Percentiles rank a stretch among this genome's conserved stretches.
These are phyloP conservation scores for Artemisia tridentata DNA, from an alignment of 129 eudicot genomes.

Conservation along the genomic window DNA sequence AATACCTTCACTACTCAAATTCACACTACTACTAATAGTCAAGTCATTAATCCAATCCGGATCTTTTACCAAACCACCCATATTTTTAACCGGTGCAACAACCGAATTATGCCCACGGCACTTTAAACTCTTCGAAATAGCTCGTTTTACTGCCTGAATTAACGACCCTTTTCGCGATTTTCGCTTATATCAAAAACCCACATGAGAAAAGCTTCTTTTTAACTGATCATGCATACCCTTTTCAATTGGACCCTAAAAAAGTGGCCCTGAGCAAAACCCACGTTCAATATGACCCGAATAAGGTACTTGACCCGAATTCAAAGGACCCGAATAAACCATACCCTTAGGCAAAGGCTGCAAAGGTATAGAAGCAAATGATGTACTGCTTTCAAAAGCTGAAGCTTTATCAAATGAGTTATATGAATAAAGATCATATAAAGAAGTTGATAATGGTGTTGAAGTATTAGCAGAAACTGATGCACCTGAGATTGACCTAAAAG, in stretches of 20 bases:
- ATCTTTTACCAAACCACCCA: slow-evolving; percentile 41
- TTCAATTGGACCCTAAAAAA: slow-evolving; percentile 78
- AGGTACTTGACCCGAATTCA: slow-evolving; percentile 39
- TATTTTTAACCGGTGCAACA: slow-evolving; percentile 75
- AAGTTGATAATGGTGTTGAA: slow-evolving; percentile 83
- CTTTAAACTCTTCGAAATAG: slow-evolving; percentile 57
- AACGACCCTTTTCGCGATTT: slow-evolving; percentile 55
- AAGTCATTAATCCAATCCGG: slow-evolving; percentile 74
- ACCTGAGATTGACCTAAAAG: slow-evolving; percentile 88
- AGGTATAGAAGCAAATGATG: slow-evolving; percentile 82
- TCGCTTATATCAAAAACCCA: slow-evolving; percentile 40
- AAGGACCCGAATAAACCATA: slow-evolving; percentile 56
- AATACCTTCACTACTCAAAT: slow-evolving; percentile 73
- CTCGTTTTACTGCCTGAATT: slow-evolving; percentile 59
- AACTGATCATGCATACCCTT: slow-evolving; percentile 54
- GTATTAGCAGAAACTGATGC: slow-evolving; percentile 97
- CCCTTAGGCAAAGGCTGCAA: slow-evolving; percentile 69
- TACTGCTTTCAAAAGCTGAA: slow-evolving; percentile 82
- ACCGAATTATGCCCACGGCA: slow-evolving; percentile 78
- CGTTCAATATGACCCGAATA: slow-evolving; percentile 74
- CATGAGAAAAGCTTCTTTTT: slow-evolving; percentile 75
- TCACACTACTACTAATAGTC: slow-evolving; percentile 64
- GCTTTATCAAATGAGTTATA: slow-evolving; percentile 52
- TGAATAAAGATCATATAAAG: slow-evolving; percentile 54
- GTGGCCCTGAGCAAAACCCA: slow-evolving; percentile 78